phyloP scores from a whole-genome alignment of 2,329 filamentous ascomycete species.

The Aspergillus puulaauensis region DNA sequence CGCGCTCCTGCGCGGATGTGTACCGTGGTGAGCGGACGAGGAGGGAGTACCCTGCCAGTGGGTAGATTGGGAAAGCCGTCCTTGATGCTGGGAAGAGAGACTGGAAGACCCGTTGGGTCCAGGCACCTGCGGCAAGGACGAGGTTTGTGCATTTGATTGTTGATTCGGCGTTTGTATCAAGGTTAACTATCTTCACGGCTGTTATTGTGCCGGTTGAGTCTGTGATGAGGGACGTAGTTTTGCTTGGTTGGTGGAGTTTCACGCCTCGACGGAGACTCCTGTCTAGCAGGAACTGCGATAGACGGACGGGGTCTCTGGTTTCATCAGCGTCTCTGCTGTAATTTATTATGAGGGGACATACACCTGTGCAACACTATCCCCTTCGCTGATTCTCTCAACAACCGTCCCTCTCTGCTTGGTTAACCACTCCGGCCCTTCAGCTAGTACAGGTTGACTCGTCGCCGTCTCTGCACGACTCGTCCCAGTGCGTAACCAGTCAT shows the following conservation, averaged over 20 bases:
- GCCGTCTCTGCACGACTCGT: slow-evolving; percentile 61
- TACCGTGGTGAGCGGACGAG: slow-evolving; percentile 61
- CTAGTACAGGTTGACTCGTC: slow-evolving; percentile 34
- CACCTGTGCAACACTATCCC: slow-evolving; percentile 64
- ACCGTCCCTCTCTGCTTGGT: slow-evolving; percentile 54
- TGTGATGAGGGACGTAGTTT: slow-evolving; percentile 52
- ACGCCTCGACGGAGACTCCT: slow-evolving; percentile 62
- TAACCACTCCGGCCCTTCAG: slow-evolving; percentile 58
- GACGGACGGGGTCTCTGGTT: slow-evolving; percentile 61
- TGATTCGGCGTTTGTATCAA: slow-evolving; percentile 24
- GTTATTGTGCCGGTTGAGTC: slow-evolving; percentile 53
- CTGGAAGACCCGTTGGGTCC: slow-evolving; percentile 67
- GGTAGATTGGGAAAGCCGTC: slow-evolving; percentile 56
- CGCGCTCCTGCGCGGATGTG: slow-evolving; percentile 28
- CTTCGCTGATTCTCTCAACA: slow-evolving; percentile 62
- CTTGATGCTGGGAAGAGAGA: slow-evolving; percentile 61
- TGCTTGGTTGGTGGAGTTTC: slow-evolving; percentile 64
- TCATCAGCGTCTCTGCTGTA: background rate
- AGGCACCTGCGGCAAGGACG: slow-evolving; percentile 68
- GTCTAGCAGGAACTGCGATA: slow-evolving; percentile 66
- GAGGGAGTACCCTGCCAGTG: slow-evolving; percentile 71
- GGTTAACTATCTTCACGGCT: slow-evolving; percentile 52
- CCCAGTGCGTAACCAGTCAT: slow-evolving; percentile 67
- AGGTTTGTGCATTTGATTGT: slow-evolving; percentile 62
- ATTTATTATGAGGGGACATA: slow-evolving; percentile 33